These are phyloP conservation scores for Misopates orontium DNA, from an alignment of 257 asterid genomes.

Conservation along the genomic window DNA sequence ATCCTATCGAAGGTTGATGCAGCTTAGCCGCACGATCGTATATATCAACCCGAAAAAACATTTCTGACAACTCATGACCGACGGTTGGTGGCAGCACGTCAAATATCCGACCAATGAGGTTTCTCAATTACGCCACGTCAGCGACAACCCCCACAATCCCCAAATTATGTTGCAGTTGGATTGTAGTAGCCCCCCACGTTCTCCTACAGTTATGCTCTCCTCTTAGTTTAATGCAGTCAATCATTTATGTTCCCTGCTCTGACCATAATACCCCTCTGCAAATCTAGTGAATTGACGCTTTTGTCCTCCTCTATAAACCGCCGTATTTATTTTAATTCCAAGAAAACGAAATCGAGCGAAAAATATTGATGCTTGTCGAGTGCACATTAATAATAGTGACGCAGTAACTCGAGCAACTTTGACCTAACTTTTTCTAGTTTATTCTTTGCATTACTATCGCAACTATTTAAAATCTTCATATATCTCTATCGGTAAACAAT, in stretches of 20 bases:
- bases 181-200: slow-evolving; percentile 48
- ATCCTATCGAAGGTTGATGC: neutral
- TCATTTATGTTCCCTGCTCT: slow-evolving; percentile 1
- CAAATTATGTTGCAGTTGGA: neutral
- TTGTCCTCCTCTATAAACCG: neutral
- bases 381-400: no score
- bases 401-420: no score
- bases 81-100: slow-evolving; percentile 60
- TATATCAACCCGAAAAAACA: no score
- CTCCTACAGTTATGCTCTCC: slow-evolving; percentile 42
- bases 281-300: neutral
- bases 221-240: slow-evolving; percentile 10
- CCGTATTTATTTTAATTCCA: no score
- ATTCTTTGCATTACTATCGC: no score
- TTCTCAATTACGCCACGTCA: slow-evolving; percentile 62
- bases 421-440: no score
- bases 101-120: slow-evolving; percentile 59
- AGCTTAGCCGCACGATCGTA: slow-evolving; percentile 34
- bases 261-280: slow-evolving; percentile 39
- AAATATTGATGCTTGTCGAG: no score
- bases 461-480: no score
- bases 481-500: no score
- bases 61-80: slow-evolving; percentile 47
- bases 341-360: no score
- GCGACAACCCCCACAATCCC: no score